These are phyloP conservation scores for Chytriomyces hyalinus DNA, from an alignment of 192 early-diverging fungal genomes.

Conservation along the genomic window DNA sequence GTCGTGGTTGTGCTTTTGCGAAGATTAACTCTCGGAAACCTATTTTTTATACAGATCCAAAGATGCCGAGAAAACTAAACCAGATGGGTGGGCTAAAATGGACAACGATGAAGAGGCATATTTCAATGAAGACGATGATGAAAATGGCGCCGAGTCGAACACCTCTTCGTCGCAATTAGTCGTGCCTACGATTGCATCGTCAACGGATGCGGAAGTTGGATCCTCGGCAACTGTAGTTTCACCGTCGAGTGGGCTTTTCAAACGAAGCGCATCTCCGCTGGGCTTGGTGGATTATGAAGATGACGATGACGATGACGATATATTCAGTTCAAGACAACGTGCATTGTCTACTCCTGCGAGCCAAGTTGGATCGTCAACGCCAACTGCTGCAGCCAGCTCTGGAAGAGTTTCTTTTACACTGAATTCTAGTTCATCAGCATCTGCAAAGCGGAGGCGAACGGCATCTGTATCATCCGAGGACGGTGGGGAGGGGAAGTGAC, in stretches of 20 bases:
- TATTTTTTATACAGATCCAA: background rate
- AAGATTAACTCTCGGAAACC: background rate
- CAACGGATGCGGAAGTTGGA: background rate
- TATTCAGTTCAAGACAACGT: slow-evolving; percentile 12
- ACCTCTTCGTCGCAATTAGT: background rate
- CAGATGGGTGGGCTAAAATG: slow-evolving; percentile 52
- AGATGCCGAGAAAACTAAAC: slow-evolving; percentile 13
- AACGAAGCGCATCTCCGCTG: slow-evolving; percentile 32
- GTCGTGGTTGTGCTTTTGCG: background rate
- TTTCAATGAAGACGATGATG: slow-evolving; percentile 65
- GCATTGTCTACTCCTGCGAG: background rate
- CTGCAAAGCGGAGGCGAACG: slow-evolving; percentile 17
- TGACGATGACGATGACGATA: slow-evolving; percentile 39
- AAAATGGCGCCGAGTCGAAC: slow-evolving; percentile 7
- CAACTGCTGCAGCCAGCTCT: background rate
- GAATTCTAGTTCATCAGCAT: background rate
- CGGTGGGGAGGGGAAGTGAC: background rate
- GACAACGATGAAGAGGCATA: slow-evolving; percentile 86
- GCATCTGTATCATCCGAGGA: slow-evolving; percentile 17
- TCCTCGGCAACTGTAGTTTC: background rate
- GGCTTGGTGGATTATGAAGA: slow-evolving; percentile 35
- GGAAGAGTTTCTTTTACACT: slow-evolving; percentile 11
- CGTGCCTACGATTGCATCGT: background rate
- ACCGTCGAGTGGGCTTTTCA: slow-evolving; percentile 17
- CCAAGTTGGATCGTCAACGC: too few species aligned